phyloP scores from a whole-genome alignment of 306 rosid genomes.

The Vigna trinervia region DNA sequence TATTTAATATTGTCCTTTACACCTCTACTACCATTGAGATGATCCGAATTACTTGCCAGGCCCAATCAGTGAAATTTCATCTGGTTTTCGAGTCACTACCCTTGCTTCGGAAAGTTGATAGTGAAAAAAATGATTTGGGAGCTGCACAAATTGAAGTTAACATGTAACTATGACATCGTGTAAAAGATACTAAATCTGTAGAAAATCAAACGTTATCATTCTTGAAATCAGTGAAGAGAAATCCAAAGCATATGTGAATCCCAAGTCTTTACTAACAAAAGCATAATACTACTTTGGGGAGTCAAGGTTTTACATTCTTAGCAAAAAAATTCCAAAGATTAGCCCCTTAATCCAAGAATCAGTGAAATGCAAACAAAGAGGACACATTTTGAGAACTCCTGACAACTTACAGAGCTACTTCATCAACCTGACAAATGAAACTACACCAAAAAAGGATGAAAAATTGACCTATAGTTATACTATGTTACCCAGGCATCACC shows the following conservation, averaged over 20 bases:
- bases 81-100: constrained; percentile 90
- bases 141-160: constrained; percentile 64
- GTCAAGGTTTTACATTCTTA: constrained; percentile 16
- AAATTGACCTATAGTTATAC: constrained; percentile 15
- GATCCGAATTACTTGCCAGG: constrained; percentile 49
- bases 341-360: constrained; percentile 22
- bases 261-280: constrained; percentile 6
- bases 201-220: constrained; percentile 9
- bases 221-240: constrained; percentile 33
- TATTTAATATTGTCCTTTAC: constrained; percentile 56
- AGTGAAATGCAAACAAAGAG: constrained; percentile 15
- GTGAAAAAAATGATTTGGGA: constrained; percentile 94
- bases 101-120: constrained; percentile 94
- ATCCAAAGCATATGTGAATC: constrained; percentile 28
- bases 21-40: constrained; percentile 63
- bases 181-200: constrained; percentile 35
- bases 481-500: constrained; percentile 55
- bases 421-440: constrained; percentile 34
- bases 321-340: constrained; percentile 26
- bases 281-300: background rate
- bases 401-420: constrained; percentile 27
- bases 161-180: constrained; percentile 20
- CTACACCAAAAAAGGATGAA: constrained; percentile 20
- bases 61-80: constrained; percentile 50
- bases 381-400: constrained; percentile 23